Base-by-base conservation (phyloP, 2,329 filamentous ascomycete genomes). In the Aspergillus felis region DNA sequence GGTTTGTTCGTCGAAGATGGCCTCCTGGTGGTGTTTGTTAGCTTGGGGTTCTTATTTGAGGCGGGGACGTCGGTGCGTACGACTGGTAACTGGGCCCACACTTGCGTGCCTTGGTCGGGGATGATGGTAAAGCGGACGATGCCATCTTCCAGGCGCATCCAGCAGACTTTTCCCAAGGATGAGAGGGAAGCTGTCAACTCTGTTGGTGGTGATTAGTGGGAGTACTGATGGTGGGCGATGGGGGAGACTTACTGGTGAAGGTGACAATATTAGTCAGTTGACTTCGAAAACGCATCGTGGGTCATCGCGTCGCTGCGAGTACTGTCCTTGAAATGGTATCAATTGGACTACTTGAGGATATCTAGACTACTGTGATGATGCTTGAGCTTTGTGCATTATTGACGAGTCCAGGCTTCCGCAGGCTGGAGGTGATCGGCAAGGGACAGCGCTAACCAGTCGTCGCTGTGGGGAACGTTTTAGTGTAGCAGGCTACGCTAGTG, bases 111-210 rank as follows among this genome's bases (percentile, higher is more conserved):
- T 68, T 90, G 88, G 71, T 97, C 92, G 0, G 94, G 92, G 61
- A 97, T 93, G 68, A 97, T 90, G 59, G 94, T 97, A 78, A 99
- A 96, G 66, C 92, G 92, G 56, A 93, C 87, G 55, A 88, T 87
- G 58, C 92, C 87, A 76, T 95, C 86, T 76, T 93, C 91, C 35
- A 99, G 84, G 64, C 92, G 89, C 62, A 96, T 82, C 92, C 92
- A 96, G 49, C 90, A 91, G 61, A 95, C 88, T 74, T 93, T 92
- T 64, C 92, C 91, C 20, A 88, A 76, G 14, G 84, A 86, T 28
- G 83, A 80, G 53, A 88, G 78, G 4, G 85, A 87, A 14, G 84
- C 83, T 12, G 82, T 84, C 61, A 87, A 78, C 68, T 87, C 85
- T 86, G 66, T 4, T 58, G 7, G 29, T 59, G 53, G 48, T n/a